phyloP scores from a whole-genome alignment of 208 protist species.

The Leishmania aethiopica region DNA sequence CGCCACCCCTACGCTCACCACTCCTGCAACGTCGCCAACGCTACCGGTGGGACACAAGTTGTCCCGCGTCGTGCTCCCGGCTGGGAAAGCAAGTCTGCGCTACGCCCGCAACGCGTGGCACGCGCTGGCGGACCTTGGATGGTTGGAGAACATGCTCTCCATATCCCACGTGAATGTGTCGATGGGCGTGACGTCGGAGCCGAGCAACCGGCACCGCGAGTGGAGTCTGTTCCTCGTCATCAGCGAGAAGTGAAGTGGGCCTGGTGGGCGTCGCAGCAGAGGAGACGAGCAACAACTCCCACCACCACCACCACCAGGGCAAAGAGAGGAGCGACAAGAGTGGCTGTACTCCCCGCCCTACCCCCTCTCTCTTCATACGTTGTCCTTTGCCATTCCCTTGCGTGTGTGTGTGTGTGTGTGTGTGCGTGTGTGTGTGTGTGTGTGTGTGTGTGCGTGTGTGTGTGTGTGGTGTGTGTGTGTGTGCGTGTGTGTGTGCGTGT shows the following conservation, averaged over 20 bases:
- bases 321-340: not conserved
- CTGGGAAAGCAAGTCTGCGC: constrained; percentile 14
- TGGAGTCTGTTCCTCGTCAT: constrained; percentile 51
- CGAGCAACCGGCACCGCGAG: constrained; percentile 13
- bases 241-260: constrained; percentile 21
- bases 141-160: constrained; percentile 36
- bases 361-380: not conserved
- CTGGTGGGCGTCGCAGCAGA: not conserved
- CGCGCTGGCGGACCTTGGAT: constrained; percentile 23
- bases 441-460: not conserved
- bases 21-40: constrained; percentile 5
- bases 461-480: not conserved
- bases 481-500: not conserved
- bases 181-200: constrained; percentile 38
- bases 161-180: constrained; percentile 60
- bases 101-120: constrained; percentile 17
- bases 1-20: not conserved
- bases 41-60: not conserved
- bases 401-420: not conserved
- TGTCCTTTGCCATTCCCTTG: not conserved
- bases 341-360: not conserved
- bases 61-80: constrained; percentile 7
- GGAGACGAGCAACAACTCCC: not conserved
- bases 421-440: not conserved
- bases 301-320: not conserved